Evolutionary conservation across 2,329 filamentous ascomycete genomes (phyloP), one percentile per base, ranked within the genome.

Genomic region (Rosellinia necatrix): DNA sequence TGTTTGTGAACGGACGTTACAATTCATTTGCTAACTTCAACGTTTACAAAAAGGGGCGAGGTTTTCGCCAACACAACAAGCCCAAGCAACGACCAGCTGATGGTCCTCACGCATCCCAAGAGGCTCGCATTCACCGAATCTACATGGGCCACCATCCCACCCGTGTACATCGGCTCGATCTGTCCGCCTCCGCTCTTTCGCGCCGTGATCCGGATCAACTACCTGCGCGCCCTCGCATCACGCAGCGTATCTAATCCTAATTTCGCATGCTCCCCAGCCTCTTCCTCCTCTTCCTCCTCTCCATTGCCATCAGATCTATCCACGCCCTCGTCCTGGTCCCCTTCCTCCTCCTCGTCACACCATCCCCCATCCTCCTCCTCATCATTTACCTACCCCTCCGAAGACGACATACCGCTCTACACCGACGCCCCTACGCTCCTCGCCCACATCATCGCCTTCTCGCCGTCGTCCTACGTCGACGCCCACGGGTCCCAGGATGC

Each of bases 1-100:
- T n/a, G n/a, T n/a, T n/a, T n/a, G n/a, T n/a, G n/a, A n/a, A n/a
- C n/a, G n/a, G 5, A 15, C 3, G 13, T 5, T 37, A 4, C 19
- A 13, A n/a, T 12, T 4, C 9, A 34, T 3, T 40, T 8, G 29
- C 41, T 47, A 19, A 58, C n/a, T n/a, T 24, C 21, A 10, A 8
- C 12, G 1, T n/a, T 13, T 8, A 13, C 27, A 2, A 3, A 32
- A 32, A 72, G 70, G 35, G 44, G 66, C 24, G 65, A 68, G 15
- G 65, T 70, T 8, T 64, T 72, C 7, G 69, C 61, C 2, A 70
- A 74, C 55, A 70, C 71, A 2, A 69, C 71, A 7, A 70, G 66
- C 4, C 71, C 72, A 6, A 65, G 67, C 35, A 56, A 66, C 15
- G 61, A 72, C 48, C 62, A 50, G 37, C 44, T 64, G 6, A 37